phyloP scores from a whole-genome alignment of 139 green algal genomes.

The Chlorella sp. region DNA sequence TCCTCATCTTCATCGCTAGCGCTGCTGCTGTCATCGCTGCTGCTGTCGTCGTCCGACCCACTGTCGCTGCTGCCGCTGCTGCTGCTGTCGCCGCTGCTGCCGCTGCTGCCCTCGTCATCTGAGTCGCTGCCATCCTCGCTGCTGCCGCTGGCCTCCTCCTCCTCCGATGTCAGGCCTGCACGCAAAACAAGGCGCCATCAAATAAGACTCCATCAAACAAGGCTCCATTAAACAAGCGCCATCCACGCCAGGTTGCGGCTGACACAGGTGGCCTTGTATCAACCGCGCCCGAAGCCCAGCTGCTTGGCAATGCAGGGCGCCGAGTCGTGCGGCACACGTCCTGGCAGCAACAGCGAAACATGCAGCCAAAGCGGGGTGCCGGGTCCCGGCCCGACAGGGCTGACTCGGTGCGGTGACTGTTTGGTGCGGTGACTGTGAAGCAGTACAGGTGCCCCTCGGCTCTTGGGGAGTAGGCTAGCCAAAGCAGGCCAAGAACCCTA shows the following conservation, averaged over 20 bases:
- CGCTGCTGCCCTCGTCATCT: not conserved
- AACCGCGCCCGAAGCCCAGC: no score
- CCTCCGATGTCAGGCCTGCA: slow-evolving; percentile 1
- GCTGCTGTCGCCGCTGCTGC: not conserved
- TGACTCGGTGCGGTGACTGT: no score
- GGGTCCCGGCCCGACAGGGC: no score
- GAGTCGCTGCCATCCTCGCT: not conserved
- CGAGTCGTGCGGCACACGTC: no score
- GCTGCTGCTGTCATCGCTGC: not conserved
- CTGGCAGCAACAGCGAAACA: no score
- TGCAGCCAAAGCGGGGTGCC: no score
- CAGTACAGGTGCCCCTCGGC: no score
- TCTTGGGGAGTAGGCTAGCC: no score
- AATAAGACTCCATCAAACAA: not conserved
- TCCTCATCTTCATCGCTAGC: not conserved
- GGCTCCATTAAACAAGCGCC: not conserved
- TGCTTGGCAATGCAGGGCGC: no score
- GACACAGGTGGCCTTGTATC: no score
- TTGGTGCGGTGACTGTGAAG: no score
- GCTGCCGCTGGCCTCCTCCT: not conserved
- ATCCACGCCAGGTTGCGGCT: not conserved
- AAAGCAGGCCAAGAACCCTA: no score
- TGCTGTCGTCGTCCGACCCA: not conserved
- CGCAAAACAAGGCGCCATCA: not conserved
- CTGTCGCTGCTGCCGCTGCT: not conserved